Base-by-base conservation (phyloP, 257 asterid species). In the Nicotiana noctiflora region DNA sequence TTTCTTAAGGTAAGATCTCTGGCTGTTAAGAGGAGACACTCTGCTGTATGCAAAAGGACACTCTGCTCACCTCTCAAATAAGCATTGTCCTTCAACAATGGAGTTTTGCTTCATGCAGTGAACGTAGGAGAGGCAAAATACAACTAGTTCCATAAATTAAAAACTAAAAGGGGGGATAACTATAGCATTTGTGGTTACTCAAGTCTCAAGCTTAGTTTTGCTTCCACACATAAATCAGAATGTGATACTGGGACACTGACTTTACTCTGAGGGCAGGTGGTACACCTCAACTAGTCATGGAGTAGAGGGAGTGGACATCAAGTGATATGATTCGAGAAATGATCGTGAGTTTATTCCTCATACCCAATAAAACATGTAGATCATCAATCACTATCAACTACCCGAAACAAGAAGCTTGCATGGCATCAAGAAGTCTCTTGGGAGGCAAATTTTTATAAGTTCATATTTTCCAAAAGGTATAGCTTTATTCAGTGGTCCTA, bases 11-110 rank as follows among this genome's bases (percentile, higher is more conserved):
- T 18, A 68, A 10, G 32, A 68, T 40, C 56, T 68, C 77, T 70
- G 21, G 77, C 29, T 70, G 21, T 70, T 46, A 70, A 49, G 77
- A 70, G 77, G 77, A 70, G 21, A 70, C 59, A 44, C 77, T 72
- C 23, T 46, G 60, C 14, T 3, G 19, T 46, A 72, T 37, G 44
- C 44, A 37, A 37, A 37, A 37, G 44, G 78, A 21, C 49, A 44
- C 25, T 46, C 78, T 7, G 3, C 60, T 31, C 34, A 23, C 40
- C 78, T 72, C 59, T 72, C 78, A 23, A 46, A 72, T 46, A 46
- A 14, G 78, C 8, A 72, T 46, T 46, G 21, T n/a, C 77, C 23
- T 57, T 44, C 23, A 72, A 46, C 31, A 31, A 23, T 6, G 49
- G 49, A 46, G 23, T n/a, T 44, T 46, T 72, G 60, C 37, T 44